These are phyloP conservation scores for Clathrospora elynae DNA, from an alignment of 2,329 filamentous ascomycete species.

Conservation along the genomic window DNA sequence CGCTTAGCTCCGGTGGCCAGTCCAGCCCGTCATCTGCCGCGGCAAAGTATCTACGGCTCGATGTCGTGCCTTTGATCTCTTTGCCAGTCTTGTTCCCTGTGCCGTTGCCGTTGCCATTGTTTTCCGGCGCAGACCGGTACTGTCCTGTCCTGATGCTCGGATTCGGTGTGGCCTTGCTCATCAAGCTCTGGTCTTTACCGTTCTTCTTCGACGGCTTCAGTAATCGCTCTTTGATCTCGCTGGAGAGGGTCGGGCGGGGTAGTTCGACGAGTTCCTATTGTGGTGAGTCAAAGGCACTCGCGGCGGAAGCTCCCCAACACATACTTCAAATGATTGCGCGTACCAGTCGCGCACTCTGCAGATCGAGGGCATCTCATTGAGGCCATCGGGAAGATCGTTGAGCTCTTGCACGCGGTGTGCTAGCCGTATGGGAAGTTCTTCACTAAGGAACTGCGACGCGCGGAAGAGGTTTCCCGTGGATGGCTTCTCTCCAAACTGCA, in stretches of 20 bases:
- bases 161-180: constrained; percentile 85
- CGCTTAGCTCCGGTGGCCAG: constrained; percentile 92
- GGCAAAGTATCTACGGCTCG: constrained; percentile 78
- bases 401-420: constrained; percentile 97
- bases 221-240: constrained; percentile 79
- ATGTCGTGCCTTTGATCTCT: constrained; percentile 53
- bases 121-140: constrained; percentile 65
- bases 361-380: constrained; percentile 98
- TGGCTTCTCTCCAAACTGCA: constrained; percentile 94
- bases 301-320: constrained; percentile 32
- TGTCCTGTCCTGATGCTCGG: constrained; percentile 86
- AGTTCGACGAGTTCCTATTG: constrained; percentile 87
- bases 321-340: constrained; percentile 97
- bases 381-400: constrained; percentile 86
- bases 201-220: constrained; percentile 66
- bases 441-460: constrained; percentile 96
- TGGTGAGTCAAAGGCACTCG: constrained; percentile 36
- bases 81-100: constrained; percentile 55
- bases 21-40: constrained; percentile 84
- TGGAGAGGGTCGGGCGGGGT: constrained; percentile 74
- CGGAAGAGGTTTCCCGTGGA: constrained; percentile 92
- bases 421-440: constrained; percentile 95
- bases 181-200: constrained; percentile 66
- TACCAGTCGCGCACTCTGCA: constrained; percentile 97
- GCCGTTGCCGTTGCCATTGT: constrained; percentile 55